Conservation (phyloP, 345 rosid species). For the Kernera saxatilis region DNA sequence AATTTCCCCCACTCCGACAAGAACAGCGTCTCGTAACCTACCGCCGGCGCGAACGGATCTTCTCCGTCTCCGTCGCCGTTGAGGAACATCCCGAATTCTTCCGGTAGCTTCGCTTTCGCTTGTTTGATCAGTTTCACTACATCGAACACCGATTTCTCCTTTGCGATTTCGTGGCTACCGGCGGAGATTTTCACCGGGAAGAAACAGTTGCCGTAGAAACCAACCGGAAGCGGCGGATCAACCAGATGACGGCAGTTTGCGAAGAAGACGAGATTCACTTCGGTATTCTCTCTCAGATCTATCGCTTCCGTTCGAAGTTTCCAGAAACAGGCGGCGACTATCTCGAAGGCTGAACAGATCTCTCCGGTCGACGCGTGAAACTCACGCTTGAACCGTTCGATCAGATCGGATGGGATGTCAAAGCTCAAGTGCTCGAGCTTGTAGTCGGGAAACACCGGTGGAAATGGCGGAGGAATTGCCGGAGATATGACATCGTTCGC, state of each 20-base stretch:
- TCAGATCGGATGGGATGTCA: slow-evolving; percentile 49
- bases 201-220: slow-evolving; percentile 74
- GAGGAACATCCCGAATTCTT: slow-evolving; percentile 36
- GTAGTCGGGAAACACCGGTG: slow-evolving; percentile 23
- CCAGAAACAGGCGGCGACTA: slow-evolving; percentile 51
- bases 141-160: slow-evolving; percentile 26
- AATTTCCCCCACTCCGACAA: slow-evolving; percentile 59
- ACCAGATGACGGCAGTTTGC: slow-evolving; percentile 52
- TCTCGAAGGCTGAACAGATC: slow-evolving; percentile 54
- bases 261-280: slow-evolving; percentile 54
- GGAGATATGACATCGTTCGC: neutral
- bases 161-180: slow-evolving; percentile 23
- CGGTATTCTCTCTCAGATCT: slow-evolving; percentile 17
- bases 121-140: slow-evolving; percentile 46
- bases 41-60: slow-evolving; percentile 57
- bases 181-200: slow-evolving; percentile 51
- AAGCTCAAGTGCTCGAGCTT: neutral
- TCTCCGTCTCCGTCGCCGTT: slow-evolving; percentile 42
- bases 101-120: slow-evolving; percentile 40
- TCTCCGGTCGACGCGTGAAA: slow-evolving; percentile 33
- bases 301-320: slow-evolving; percentile 36
- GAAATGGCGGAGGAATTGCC: slow-evolving; percentile 27
- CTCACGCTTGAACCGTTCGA: too few relatives aligned
- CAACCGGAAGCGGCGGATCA: slow-evolving; percentile 50
- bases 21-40: slow-evolving; percentile 48